Evolutionary conservation across 257 asterid species (phyloP).

Genomic region (Vinca minor): DNA sequence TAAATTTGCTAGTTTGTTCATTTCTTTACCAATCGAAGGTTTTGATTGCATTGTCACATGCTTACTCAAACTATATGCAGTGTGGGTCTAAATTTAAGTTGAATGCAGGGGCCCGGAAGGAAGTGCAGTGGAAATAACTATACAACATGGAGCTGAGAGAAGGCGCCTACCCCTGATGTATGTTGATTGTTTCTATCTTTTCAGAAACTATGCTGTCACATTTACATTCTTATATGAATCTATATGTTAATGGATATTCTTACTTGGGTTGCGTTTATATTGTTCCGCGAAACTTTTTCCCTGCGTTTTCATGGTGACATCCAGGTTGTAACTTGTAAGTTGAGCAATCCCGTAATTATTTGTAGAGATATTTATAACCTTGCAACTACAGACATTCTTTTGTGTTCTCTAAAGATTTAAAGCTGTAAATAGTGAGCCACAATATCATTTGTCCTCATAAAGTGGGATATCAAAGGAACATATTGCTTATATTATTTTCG

Average conservation of each 20-base stretch:
- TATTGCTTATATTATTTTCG: not conserved
- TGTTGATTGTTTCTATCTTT: no score
- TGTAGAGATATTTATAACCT: not conserved
- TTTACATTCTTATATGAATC: not conserved
- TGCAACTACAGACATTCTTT: not conserved
- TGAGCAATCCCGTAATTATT: not conserved
- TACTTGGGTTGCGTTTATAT: not conserved
- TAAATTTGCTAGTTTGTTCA: no score
- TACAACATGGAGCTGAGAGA: slow-evolving; percentile 60
- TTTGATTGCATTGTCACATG: not conserved
- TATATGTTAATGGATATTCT: not conserved
- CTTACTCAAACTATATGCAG: not conserved
- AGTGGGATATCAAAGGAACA: not conserved
- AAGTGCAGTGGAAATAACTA: slow-evolving; percentile 62
- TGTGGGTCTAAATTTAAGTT: slow-evolving; percentile 13
- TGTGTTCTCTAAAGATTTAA: not conserved
- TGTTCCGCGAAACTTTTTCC: not conserved
- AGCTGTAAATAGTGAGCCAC: not conserved
- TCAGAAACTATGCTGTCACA: not conserved
- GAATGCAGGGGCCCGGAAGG: slow-evolving; percentile 93
- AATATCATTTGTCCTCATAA: not conserved
- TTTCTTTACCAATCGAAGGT: not conserved
- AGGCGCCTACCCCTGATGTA: slow-evolving; percentile 60
- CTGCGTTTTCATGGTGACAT: no score
- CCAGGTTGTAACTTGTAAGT: not conserved